These are phyloP conservation scores for Ilex aquifolium DNA, from an alignment of 257 asterid genomes.

Conservation along the genomic window DNA sequence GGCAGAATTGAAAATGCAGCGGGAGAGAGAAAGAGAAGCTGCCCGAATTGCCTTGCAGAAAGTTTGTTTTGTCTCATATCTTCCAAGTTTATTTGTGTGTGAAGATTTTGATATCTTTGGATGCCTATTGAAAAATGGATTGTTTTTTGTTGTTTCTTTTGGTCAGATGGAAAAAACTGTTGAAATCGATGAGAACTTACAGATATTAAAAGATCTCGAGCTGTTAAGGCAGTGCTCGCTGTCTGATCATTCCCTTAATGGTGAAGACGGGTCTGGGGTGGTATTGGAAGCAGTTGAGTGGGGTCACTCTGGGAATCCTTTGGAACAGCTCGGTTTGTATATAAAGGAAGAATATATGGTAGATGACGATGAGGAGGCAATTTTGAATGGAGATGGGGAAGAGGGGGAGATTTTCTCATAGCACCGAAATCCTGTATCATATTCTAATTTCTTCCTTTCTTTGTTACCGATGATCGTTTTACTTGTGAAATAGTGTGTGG, in stretches of 20 bases:
- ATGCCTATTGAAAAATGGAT: too few species aligned
- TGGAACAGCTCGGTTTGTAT: conserved; percentile 53
- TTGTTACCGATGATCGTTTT: too few species aligned
- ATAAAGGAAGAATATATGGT: conserved; percentile 32
- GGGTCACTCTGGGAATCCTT: conserved; percentile 16
- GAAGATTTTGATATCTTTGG: not conserved
- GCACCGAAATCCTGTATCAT: not conserved
- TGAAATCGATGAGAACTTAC: conserved; percentile 29
- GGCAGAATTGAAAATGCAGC: conserved; percentile 29
- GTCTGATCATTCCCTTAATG: conserved; percentile 1
- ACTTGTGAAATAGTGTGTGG: too few species aligned
- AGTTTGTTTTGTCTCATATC: conserved; percentile 21
- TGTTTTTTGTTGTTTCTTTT: not conserved
- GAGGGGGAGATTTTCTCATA: conserved; percentile 52
- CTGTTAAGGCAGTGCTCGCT: conserved; percentile 26
- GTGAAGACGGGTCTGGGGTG: conserved; percentile 10
- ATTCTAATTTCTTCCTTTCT: too few species aligned
- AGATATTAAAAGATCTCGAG: conserved; percentile 40
- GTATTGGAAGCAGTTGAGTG: not conserved
- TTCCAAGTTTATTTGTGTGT: not conserved
- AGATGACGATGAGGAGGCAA: conserved; percentile 23
- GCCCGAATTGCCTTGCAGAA: conserved; percentile 50
- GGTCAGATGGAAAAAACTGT: conserved; percentile 47
- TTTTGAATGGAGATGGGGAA: conserved; percentile 27
- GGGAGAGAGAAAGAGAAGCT: conserved; percentile 52